phyloP scores from a whole-genome alignment of 169 alveolate species.

The Eimeria necatrix region DNA sequence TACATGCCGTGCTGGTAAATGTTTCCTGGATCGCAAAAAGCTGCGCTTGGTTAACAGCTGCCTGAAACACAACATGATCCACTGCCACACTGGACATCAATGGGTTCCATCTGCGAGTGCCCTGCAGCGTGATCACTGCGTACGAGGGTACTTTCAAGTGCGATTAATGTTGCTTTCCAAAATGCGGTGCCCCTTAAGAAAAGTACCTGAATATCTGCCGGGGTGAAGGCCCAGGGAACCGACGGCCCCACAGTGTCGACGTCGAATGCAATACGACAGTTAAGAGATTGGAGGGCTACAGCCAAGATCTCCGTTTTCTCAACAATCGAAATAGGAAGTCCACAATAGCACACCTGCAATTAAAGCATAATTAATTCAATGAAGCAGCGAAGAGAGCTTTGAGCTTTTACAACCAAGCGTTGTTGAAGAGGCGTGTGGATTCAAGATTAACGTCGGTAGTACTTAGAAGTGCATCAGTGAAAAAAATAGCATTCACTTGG shows the following conservation, averaged over 20 bases:
- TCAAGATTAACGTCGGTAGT: not conserved
- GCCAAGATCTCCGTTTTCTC: conserved; percentile 52
- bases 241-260: not conserved
- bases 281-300: conserved; percentile 27
- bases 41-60: conserved; percentile 68
- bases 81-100: not conserved
- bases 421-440: too few species aligned
- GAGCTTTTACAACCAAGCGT: too few species aligned
- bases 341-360: conserved; percentile 61
- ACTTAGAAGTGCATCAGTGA: not conserved
- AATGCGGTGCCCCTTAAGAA: not conserved
- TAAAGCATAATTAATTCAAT: not conserved
- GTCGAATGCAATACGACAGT: not conserved
- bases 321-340: conserved; percentile 37
- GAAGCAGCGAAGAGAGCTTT: not conserved
- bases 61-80: not conserved
- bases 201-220: conserved; percentile 75
- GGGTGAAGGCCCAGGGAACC: conserved; percentile 34
- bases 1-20: conserved; percentile 8
- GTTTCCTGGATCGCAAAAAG: conserved; percentile 63
- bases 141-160: too few species aligned
- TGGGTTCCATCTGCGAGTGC: too few species aligned
- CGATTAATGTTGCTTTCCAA: too few species aligned
- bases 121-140: too few species aligned
- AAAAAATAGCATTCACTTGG: not conserved